A percentile compares a stretch with the other conserved stretches of the same genome.
Conservation (phyloP, 2,329 filamentous ascomycete genomes). For the Dendrostoma leiphaemia region DNA sequence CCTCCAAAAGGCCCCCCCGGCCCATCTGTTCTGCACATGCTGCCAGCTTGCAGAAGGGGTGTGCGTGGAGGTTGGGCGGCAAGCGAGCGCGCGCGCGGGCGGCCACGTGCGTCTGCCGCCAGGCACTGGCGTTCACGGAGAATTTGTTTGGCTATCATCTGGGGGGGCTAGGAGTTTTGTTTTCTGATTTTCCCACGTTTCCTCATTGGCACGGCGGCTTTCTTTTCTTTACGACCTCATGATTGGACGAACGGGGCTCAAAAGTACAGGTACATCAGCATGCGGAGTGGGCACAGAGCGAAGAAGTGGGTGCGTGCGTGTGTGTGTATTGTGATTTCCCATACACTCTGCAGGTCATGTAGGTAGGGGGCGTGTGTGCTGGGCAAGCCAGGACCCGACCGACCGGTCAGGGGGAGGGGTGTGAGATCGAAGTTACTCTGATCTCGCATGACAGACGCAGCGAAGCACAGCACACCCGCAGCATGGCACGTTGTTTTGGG, state of each 20-base stretch:
- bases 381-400: constrained; percentile 10
- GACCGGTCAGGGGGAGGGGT: constrained; percentile 4
- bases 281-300: no score
- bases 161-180: neutral
- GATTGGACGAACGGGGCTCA: constrained; percentile 47
- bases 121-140: constrained; percentile 1
- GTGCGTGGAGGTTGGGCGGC: constrained; percentile 19
- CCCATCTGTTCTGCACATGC: constrained; percentile 15
- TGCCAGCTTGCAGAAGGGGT: constrained; percentile 9
- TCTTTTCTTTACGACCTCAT: constrained; percentile 51
- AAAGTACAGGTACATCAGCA: constrained; percentile 43
- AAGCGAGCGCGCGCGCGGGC: constrained; percentile 8
- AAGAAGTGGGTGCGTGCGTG: no score
- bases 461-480: no score
- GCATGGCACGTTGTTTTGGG: neutral
- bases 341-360: constrained; percentile 24
- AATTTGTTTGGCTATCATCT: constrained; percentile 17
- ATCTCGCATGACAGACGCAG: constrained; percentile 1
- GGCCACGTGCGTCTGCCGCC: constrained; percentile 6
- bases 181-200: constrained; percentile 31
- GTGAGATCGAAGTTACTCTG: constrained; percentile 10
- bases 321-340: neutral
- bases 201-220: constrained; percentile 37
- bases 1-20: constrained; percentile 10
- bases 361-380: constrained; percentile 21